A percentile compares a stretch with the other conserved stretches of the same genome.
Evolutionary conservation across 2,329 filamentous ascomycete genomes (phyloP).

Genomic region (Elsinoe batatas): DNA sequence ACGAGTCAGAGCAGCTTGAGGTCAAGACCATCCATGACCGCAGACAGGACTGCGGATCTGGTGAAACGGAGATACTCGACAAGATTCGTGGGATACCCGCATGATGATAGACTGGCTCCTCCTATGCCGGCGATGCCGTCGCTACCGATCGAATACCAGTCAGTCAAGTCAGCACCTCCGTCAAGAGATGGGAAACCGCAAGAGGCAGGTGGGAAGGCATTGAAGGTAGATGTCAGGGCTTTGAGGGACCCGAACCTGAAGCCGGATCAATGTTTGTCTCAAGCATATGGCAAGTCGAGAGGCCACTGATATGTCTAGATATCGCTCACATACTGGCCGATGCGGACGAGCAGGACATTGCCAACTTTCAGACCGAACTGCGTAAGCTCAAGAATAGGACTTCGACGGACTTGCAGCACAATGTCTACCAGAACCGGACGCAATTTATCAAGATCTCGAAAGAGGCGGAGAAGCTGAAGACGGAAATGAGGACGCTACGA

Average conservation of each 20-base stretch:
- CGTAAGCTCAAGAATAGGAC: constrained; percentile 69
- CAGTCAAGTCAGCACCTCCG: constrained; percentile 30
- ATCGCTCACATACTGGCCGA: constrained; percentile 66
- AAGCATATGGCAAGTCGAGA: background rate
- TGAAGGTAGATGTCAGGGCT: constrained; percentile 65
- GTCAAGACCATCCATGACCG: constrained; percentile 28
- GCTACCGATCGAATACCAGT: constrained; percentile 47
- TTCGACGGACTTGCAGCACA: constrained; percentile 79
- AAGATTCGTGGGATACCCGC: constrained; percentile 61
- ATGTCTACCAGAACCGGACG: constrained; percentile 90
- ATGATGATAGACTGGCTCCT: constrained; percentile 52
- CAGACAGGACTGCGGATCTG: constrained; percentile 58
- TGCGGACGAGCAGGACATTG: constrained; percentile 78
- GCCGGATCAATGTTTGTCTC: constrained; percentile 62
- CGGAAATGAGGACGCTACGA: constrained; percentile 83
- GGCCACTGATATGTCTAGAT: constrained; percentile 31
- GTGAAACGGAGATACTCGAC: constrained; percentile 94
- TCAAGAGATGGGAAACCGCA: constrained; percentile 36
- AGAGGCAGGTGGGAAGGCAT: constrained; percentile 42
- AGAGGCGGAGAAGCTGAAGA: constrained; percentile 94
- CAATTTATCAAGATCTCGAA: constrained; percentile 99
- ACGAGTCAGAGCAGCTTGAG: constrained; percentile 18
- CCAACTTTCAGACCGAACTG: constrained; percentile 66
- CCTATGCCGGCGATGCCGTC: constrained; percentile 50
- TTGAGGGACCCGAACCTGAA: constrained; percentile 70